phyloP scores from a whole-genome alignment of 2,329 filamentous ascomycete genomes.

The Massarina eburnea region DNA sequence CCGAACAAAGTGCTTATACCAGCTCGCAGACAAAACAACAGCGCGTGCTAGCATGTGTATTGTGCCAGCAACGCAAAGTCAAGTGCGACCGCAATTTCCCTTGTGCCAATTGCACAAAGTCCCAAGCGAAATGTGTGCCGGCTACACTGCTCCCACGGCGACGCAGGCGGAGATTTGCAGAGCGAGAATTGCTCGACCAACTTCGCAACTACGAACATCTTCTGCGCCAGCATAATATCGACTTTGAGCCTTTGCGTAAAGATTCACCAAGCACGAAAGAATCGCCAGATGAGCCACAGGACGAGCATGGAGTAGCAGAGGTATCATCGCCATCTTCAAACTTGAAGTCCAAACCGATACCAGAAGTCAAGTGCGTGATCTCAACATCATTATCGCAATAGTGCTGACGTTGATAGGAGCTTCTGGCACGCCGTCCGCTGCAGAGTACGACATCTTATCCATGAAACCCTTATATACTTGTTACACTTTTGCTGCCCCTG shows the following conservation, averaged over 20 bases:
- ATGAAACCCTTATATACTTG: too few species aligned
- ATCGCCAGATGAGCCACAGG: slow-evolving; percentile 10
- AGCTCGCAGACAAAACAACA: slow-evolving; percentile 11
- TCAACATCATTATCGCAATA: neutral
- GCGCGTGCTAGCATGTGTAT: slow-evolving; percentile 61
- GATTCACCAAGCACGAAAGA: slow-evolving; percentile 20
- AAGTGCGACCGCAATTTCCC: slow-evolving; percentile 43
- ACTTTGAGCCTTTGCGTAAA: slow-evolving; percentile 66
- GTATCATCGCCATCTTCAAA: slow-evolving; percentile 4
- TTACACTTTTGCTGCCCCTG: too few species aligned
- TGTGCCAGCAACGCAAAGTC: slow-evolving; percentile 63
- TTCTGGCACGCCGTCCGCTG: slow-evolving; percentile 52
- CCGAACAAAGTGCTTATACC: neutral
- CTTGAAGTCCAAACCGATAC: slow-evolving; percentile 27
- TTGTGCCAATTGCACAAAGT: slow-evolving; percentile 35
- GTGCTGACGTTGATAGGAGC: slow-evolving; percentile 38
- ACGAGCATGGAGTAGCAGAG: slow-evolving; percentile 3
- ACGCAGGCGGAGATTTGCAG: slow-evolving; percentile 65
- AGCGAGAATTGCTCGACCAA: slow-evolving; percentile 70
- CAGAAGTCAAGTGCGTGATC: slow-evolving; percentile 3
- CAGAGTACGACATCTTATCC: slow-evolving; percentile 43
- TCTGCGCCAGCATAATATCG: slow-evolving; percentile 65
- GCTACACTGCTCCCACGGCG: slow-evolving; percentile 53
- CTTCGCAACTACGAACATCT: slow-evolving; percentile 68
- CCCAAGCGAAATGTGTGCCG: slow-evolving; percentile 39